Evolutionary conservation across 2,329 filamentous ascomycete genomes (phyloP), one percentile per base, ranked within the genome.

Genomic region (Diaporthe citrichinensis): DNA sequence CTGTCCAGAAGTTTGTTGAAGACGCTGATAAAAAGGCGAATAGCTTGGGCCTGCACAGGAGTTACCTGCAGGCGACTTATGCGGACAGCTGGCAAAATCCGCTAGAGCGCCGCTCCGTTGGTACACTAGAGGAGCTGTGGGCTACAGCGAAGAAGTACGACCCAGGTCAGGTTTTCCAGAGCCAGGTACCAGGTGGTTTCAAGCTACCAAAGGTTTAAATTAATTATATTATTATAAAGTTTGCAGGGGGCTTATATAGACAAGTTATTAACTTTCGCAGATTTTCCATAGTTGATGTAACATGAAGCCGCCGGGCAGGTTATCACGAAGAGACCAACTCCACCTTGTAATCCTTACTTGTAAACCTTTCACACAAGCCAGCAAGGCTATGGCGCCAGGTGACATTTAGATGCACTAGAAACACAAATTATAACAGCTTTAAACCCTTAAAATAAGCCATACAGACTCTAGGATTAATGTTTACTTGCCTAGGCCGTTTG

Each of bases 61-160:
- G 25, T 31, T 62, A 62, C 39, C 58, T 44, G 36, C 58, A 62
- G 36, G 58, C n/a, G 15, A 62, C 58, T 28, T 62, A 62, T 6
- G 58, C 58, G 20, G 58, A 62, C 36, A 62, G 58, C n/a, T 62
- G 58, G 58, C 58, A 62, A 62, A 61, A 62, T 28, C 58, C 58
- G 5, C 58, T 62, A n/a, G 58, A 62, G 36, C 58, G 58, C 58
- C 58, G 58, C n/a, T 62, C 58, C n/a, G 36, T 36, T 28, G 58
- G n/a, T 20, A 62, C 36, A 62, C 36, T 41, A 5, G 36, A 62
- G n/a, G 58, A 49, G 20, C 65, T 69, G 31, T 53, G 65, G 65
- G 65, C 46, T 51, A 4, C 51, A 49, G 46, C 34, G 3, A 34
- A 55, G 49, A 69, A 55, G 49, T 69, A 69, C 49, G 65, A 69